Conservation (phyloP, 2,329 filamentous ascomycete species). For the Neofusicoccum laricinum region DNA sequence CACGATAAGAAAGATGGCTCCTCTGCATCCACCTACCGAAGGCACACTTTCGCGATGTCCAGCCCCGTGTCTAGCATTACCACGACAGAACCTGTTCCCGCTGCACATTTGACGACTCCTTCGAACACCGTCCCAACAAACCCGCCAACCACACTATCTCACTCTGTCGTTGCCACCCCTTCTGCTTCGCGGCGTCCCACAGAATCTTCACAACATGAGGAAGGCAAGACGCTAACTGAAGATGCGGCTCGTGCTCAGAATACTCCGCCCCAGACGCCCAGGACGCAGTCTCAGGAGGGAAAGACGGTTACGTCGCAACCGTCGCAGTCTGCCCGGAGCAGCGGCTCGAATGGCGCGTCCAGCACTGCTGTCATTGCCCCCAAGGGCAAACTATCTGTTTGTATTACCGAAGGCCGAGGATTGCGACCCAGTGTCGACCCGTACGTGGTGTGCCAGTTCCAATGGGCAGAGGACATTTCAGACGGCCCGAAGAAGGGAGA, state of each 20-base stretch:
- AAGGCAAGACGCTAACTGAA: conserved; percentile 86
- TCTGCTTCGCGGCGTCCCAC: conserved; percentile 44
- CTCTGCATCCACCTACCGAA: conserved; percentile 24
- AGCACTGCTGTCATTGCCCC: conserved; percentile 66
- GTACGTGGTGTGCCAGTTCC: conserved; percentile 95
- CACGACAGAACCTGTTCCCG: conserved; percentile 61
- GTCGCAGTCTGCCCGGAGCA: conserved; percentile 47
- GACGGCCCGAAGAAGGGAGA: conserved; percentile 69
- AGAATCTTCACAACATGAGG: conserved; percentile 63
- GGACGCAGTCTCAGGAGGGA: conserved; percentile 72
- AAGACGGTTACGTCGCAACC: conserved; percentile 42
- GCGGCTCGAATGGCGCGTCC: conserved; percentile 26
- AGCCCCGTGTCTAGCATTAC: conserved; percentile 64
- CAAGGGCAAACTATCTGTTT: conserved; percentile 86
- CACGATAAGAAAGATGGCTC: conserved; percentile 23
- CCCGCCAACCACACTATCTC: conserved; percentile 54
- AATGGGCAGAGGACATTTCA: conserved; percentile 94
- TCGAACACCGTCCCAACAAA: conserved; percentile 44
- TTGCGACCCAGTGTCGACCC: conserved; percentile 81
- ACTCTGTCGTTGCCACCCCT: conserved; percentile 46
- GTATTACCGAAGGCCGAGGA: conserved; percentile 80
- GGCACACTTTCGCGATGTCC: conserved; percentile 32
- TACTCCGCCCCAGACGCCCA: conserved; percentile 84
- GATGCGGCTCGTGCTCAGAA: conserved; percentile 61
- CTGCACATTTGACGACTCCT: conserved; percentile 68